Conservation (phyloP, 2,329 filamentous ascomycete genomes). For the Ceratocystis destructans region DNA sequence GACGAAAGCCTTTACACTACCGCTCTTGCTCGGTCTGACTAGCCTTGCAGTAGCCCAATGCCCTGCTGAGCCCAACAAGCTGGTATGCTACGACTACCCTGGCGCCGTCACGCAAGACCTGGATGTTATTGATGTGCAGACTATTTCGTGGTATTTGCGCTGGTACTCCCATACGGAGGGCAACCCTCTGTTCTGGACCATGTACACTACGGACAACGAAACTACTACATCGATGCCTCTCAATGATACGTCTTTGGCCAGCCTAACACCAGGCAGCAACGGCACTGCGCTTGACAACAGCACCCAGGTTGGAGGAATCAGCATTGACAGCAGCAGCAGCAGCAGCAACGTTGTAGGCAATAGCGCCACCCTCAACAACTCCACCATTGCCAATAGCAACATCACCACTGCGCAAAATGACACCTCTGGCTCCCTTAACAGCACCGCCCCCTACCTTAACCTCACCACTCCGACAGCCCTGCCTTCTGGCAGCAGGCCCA, state of each 20-base stretch:
- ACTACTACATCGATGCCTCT: constrained; percentile 13
- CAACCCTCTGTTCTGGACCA: constrained; percentile 18
- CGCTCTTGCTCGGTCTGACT: neutral
- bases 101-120: constrained; percentile 16
- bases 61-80: constrained; percentile 5
- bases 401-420: neutral
- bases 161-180: constrained; percentile 16
- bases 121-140: constrained; percentile 16
- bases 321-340: neutral
- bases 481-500: neutral
- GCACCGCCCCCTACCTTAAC: constrained; percentile 9
- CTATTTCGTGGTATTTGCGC: constrained; percentile 19
- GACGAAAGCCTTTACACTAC: neutral
- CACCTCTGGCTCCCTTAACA: neutral
- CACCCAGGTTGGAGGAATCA: neutral
- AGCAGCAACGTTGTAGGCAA: neutral
- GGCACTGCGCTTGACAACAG: neutral
- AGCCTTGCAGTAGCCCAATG: constrained; percentile 9
- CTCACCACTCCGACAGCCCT: neutral
- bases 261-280: neutral
- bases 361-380: neutral
- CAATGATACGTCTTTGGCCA: constrained; percentile 9
- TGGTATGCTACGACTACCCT: constrained; percentile 19
- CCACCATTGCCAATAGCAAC: neutral
- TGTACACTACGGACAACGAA: constrained; percentile 16